These are phyloP conservation scores for Phellopilus nigrolimitatus DNA, from an alignment of 1,284 basidiomycete genomes.

Conservation along the genomic window DNA sequence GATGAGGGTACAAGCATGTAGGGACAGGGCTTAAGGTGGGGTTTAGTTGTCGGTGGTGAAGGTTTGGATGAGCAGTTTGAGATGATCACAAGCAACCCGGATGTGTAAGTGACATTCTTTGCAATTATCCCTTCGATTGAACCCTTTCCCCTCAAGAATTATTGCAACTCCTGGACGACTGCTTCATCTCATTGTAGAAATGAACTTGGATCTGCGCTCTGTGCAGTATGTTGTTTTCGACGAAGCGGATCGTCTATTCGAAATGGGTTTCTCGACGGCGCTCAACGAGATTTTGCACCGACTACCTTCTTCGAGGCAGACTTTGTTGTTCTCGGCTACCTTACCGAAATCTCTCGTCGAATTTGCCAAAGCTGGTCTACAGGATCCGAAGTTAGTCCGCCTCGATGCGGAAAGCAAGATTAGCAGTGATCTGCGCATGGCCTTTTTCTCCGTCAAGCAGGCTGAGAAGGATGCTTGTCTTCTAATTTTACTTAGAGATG, in stretches of 20 bases:
- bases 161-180: constrained; percentile 97
- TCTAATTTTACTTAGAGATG: constrained; percentile 78
- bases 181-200: constrained; percentile 93
- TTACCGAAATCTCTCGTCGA: constrained; percentile 94
- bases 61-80: constrained; percentile 95
- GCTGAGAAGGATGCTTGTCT: constrained; percentile 94
- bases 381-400: constrained; percentile 91
- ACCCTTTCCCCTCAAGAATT: constrained; percentile 48
- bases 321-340: constrained; percentile 93
- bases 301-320: constrained; percentile 84
- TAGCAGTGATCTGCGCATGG: constrained; percentile 88
- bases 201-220: constrained; percentile 89
- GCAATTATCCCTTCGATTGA: constrained; percentile 15
- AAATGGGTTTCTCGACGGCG: constrained; percentile 95
- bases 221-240: constrained; percentile 95
- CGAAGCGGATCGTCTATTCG: constrained; percentile 96
- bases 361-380: constrained; percentile 94
- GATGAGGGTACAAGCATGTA: constrained; percentile 49
- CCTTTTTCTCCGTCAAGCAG: constrained; percentile 91
- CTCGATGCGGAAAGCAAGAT: constrained; percentile 96
- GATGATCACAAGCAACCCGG: constrained; percentile 91
- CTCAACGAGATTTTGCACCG: constrained; percentile 89
- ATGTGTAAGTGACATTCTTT: constrained; percentile 59
- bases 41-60: constrained; percentile 94
- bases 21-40: constrained; percentile 81